Conservation (phyloP, 371 early-diverging fungal species). For the Funneliformis caledonium region DNA sequence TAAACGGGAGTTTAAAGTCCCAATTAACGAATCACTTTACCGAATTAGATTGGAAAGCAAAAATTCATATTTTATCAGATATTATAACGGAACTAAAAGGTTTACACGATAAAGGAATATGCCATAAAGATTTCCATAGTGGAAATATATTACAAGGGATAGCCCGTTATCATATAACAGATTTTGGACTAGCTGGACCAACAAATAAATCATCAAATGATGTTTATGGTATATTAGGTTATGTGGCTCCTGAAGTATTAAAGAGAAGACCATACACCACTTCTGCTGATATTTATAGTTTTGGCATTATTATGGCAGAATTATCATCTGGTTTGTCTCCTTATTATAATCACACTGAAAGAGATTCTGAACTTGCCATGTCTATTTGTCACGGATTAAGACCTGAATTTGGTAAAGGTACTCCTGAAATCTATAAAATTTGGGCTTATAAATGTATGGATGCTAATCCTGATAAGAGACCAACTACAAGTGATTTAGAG, state of each 20-base stretch:
- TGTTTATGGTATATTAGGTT: neutral
- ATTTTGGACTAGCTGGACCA: constrained; percentile 3
- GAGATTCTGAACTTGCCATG: neutral
- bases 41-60: neutral
- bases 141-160: constrained; percentile 24
- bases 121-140: constrained; percentile 21
- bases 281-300: neutral
- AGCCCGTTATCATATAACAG: neutral
- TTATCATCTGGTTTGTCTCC: neutral
- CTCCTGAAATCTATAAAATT: neutral
- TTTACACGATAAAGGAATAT: neutral
- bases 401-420: neutral
- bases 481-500: neutral
- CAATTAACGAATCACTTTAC: neutral
- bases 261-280: neutral
- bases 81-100: neutral
- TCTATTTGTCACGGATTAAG: neutral
- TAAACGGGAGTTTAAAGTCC: neutral
- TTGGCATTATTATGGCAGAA: constrained; percentile 6
- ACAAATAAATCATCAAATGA: neutral
- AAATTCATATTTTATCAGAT: neutral
- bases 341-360: neutral
- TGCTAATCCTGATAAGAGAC: neutral
- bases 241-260: constrained; percentile 8
- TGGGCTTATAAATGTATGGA: neutral